phyloP scores from a whole-genome alignment of 2,329 filamentous ascomycete genomes.

The Pseudogymnoascus sp. region DNA sequence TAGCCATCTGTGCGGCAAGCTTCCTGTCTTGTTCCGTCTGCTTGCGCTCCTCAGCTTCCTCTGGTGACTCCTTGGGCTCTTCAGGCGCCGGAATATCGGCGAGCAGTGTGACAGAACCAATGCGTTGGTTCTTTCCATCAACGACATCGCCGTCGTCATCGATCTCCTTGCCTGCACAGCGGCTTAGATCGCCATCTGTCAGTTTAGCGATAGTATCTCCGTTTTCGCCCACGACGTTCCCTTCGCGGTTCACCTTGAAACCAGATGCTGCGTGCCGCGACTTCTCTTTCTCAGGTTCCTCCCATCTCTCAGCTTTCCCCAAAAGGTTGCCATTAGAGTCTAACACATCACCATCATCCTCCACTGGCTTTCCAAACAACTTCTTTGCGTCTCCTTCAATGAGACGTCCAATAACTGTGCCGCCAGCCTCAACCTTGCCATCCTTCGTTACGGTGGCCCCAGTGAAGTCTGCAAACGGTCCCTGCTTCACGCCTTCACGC shows the following conservation, averaged over 20 bases:
- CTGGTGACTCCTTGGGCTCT: constrained; percentile 45
- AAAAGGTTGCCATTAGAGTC: constrained; percentile 62
- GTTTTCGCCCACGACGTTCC: constrained; percentile 49
- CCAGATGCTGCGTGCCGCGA: constrained; percentile 45
- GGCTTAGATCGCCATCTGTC: constrained; percentile 55
- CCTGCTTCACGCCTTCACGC: constrained; percentile 53
- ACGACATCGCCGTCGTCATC: constrained; percentile 65
- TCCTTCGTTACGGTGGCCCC: constrained; percentile 60
- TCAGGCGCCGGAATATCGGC: constrained; percentile 44
- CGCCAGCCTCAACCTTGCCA: constrained; percentile 56
- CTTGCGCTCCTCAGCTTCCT: constrained; percentile 48
- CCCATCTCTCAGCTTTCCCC: constrained; percentile 52
- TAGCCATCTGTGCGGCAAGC: constrained; percentile 67
- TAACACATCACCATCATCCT: constrained; percentile 73
- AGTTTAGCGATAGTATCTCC: constrained; percentile 58
- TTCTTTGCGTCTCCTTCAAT: constrained; percentile 62
- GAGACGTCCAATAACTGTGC: constrained; percentile 65
- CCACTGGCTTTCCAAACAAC: constrained; percentile 64
- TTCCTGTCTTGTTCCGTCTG: constrained; percentile 60
- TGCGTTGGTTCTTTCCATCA: constrained; percentile 56
- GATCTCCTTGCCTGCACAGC: constrained; percentile 60
- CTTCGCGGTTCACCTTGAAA: constrained; percentile 48
- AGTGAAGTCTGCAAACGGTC: constrained; percentile 58
- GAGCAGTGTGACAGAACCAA: constrained; percentile 61
- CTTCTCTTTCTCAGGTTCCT: constrained; percentile 39